These are phyloP conservation scores for Mitragyna speciosa DNA, from an alignment of 257 asterid genomes.

Conservation along the genomic window DNA sequence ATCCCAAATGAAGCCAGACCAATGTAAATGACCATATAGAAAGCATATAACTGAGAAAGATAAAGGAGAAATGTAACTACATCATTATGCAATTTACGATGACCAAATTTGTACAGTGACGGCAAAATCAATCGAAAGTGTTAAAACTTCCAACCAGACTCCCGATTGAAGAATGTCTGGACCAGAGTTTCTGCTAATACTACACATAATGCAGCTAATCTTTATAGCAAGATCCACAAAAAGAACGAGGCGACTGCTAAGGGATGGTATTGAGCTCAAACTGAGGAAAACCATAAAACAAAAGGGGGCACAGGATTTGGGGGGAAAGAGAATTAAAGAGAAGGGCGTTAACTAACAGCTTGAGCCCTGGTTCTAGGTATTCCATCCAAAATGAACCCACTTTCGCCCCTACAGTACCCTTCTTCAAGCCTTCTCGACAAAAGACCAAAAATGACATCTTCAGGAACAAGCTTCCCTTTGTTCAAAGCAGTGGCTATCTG, in stretches of 20 bases:
- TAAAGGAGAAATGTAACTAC: not conserved
- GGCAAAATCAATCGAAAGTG: not conserved
- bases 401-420: constrained; percentile 78
- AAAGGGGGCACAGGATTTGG: not conserved
- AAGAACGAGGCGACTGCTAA: not conserved
- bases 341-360: constrained; percentile 55
- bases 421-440: constrained; percentile 84
- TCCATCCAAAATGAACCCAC: constrained; percentile 89
- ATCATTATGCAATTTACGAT: not conserved
- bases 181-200: not conserved
- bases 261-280: not conserved
- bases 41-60: not conserved
- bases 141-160: not conserved
- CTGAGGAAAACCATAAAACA: not conserved
- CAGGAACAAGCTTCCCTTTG: constrained; percentile 72
- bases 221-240: not conserved
- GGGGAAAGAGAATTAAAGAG: not conserved
- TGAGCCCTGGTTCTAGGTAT: constrained; percentile 75
- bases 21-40: not conserved
- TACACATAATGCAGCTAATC: too few species aligned
- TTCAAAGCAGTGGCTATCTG: constrained; percentile 76
- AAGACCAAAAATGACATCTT: constrained; percentile 71
- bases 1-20: not conserved
- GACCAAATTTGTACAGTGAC: not conserved
- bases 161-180: not conserved